These are phyloP conservation scores for Plantago major DNA, from an alignment of 257 asterid genomes.

Conservation along the genomic window DNA sequence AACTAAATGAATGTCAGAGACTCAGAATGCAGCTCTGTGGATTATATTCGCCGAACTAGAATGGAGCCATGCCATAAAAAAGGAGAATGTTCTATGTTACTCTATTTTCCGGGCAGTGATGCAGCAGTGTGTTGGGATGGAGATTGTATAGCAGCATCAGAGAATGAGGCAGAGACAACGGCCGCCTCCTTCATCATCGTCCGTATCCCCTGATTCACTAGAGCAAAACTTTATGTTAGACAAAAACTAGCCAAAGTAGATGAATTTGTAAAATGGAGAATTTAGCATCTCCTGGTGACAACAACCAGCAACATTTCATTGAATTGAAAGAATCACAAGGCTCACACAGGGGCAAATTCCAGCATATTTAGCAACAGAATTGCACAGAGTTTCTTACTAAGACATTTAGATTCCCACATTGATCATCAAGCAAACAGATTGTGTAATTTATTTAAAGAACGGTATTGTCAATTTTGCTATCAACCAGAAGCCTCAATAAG, in stretches of 20 bases:
- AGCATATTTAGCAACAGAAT: too few relatives aligned
- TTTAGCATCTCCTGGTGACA: too few relatives aligned
- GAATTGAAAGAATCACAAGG: too few relatives aligned
- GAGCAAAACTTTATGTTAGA: constrained; percentile 6
- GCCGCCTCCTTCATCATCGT: constrained; percentile 56
- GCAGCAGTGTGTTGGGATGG: not conserved
- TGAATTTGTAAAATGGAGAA: too few relatives aligned
- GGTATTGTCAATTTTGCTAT: too few relatives aligned
- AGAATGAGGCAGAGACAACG: constrained; percentile 68
- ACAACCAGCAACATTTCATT: too few relatives aligned
- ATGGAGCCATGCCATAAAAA: not conserved
- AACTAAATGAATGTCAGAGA: not conserved
- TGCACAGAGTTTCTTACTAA: too few relatives aligned
- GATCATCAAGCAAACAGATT: not conserved
- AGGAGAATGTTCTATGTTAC: not conserved
- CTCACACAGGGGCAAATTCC: too few relatives aligned
- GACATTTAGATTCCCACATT: too few relatives aligned
- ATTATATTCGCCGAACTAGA: not conserved
- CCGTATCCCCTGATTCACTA: constrained; percentile 64
- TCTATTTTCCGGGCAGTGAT: not conserved
- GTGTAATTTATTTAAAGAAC: too few relatives aligned
- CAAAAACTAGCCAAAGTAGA: not conserved
- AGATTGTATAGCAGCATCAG: constrained; percentile 30
- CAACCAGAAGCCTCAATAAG: too few relatives aligned
- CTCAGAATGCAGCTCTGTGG: not conserved